phyloP scores from a whole-genome alignment of 2,329 filamentous ascomycete species.

The Cladobotryum mycophilum region DNA sequence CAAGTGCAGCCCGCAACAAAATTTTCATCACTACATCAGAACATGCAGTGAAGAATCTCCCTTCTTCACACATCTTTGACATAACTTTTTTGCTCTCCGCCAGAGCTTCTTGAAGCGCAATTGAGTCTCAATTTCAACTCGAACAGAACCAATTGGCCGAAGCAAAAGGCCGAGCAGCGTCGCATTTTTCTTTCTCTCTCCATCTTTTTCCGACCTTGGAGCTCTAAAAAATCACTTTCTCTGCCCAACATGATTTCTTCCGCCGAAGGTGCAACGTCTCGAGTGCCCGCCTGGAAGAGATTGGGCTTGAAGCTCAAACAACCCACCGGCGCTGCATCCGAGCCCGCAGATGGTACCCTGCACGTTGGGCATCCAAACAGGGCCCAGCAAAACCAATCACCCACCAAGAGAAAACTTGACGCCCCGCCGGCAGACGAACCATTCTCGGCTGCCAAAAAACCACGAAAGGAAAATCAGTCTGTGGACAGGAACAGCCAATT shows the following conservation, averaged over 20 bases:
- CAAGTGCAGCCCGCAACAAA: background rate
- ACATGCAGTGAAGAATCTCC: slow-evolving; percentile 6
- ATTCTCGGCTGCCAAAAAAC: slow-evolving; percentile 28
- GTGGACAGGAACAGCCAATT: slow-evolving; percentile 22
- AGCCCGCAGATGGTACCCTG: slow-evolving; percentile 24
- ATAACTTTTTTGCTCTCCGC: background rate
- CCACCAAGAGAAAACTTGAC: slow-evolving; percentile 34
- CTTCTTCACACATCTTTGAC: background rate
- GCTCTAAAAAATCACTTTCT: slow-evolving; percentile 5
- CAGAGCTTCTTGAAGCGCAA: no score
- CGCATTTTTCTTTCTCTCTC: background rate
- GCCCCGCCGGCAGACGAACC: slow-evolving; percentile 26
- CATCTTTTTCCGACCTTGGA: background rate
- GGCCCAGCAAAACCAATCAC: slow-evolving; percentile 26
- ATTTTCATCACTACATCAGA: slow-evolving; percentile 1
- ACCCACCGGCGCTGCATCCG: slow-evolving; percentile 24
- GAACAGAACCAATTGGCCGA: no score
- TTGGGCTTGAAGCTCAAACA: slow-evolving; percentile 57
- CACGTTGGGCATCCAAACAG: slow-evolving; percentile 34
- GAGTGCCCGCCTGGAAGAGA: slow-evolving; percentile 54
- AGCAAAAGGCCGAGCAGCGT: background rate
- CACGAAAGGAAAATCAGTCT: slow-evolving; percentile 25
- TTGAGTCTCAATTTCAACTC: no score
- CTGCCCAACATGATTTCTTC: slow-evolving; percentile 37
- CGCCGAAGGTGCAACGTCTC: slow-evolving; percentile 36